These are phyloP conservation scores for Pythium pyrilobum DNA, from an alignment of 352 stramenopile species.

Conservation along the genomic window DNA sequence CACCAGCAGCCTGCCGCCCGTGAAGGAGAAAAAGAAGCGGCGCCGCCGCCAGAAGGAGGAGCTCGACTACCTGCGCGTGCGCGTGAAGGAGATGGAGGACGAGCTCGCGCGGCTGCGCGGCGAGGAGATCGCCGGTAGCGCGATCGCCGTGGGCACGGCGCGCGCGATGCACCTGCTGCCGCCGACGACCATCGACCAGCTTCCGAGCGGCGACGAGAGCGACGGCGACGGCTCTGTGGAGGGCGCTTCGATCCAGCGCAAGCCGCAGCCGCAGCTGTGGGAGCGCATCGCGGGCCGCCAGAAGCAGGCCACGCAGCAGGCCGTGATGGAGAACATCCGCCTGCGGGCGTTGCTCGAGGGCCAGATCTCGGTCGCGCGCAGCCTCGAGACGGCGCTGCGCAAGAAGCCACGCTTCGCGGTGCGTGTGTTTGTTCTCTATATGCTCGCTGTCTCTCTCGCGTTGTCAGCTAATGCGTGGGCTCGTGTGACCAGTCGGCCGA, in stretches of 20 bases:
- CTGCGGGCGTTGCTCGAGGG: constrained; percentile 27
- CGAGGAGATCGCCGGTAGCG: constrained; percentile 15
- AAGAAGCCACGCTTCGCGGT: constrained; percentile 19
- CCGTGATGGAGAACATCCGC: constrained; percentile 59
- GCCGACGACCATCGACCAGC: constrained; percentile 2
- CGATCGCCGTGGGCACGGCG: constrained; percentile 13
- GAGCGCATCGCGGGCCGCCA: constrained; percentile 59
- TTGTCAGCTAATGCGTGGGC: constrained; percentile 1
- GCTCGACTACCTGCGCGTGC: constrained; percentile 32
- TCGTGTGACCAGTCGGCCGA: constrained; percentile 7
- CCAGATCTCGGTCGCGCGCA: constrained; percentile 19
- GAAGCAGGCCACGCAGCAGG: constrained; percentile 61
- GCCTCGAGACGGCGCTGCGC: constrained; percentile 16
- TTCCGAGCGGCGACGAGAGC: constrained; percentile 13
- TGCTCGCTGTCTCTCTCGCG: too few species aligned
- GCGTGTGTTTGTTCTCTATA: background rate
- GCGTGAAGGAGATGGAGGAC: constrained; percentile 25
- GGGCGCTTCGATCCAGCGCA: too few species aligned
- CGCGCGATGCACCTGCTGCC: constrained; percentile 7
- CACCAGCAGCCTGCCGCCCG: background rate
- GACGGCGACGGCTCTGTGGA: constrained; percentile 1
- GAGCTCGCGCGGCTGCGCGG: constrained; percentile 24
- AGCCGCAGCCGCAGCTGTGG: constrained; percentile 26
- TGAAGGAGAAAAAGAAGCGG: constrained; percentile 17
- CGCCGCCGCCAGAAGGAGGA: constrained; percentile 35